A percentile compares a stretch with the other conserved stretches of the same genome.
Conservation (phyloP, 345 rosid species). For the Limnanthes douglasii region DNA sequence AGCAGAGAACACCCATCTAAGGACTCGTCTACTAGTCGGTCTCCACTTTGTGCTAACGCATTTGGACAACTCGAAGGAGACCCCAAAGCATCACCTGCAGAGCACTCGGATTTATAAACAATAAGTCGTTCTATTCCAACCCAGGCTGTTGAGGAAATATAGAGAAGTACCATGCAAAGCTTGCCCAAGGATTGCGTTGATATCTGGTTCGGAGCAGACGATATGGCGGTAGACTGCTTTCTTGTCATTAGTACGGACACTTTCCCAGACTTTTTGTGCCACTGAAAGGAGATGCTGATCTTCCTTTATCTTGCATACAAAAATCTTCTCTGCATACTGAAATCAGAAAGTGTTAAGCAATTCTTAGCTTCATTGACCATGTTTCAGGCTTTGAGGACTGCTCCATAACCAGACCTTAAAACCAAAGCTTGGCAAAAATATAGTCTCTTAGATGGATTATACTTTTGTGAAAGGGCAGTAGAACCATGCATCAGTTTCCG, state of each 20-base stretch:
- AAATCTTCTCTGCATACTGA: slow-evolving; percentile 54
- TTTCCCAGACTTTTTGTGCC: slow-evolving; percentile 43
- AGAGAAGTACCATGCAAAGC: slow-evolving; percentile 26
- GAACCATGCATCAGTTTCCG: too few species aligned
- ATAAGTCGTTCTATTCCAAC: too few species aligned
- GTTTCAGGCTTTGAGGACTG: too few species aligned
- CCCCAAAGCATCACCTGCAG: slow-evolving; percentile 24
- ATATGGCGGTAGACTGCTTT: slow-evolving; percentile 55
- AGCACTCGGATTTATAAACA: slow-evolving; percentile 16
- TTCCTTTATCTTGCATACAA: slow-evolving; percentile 33
- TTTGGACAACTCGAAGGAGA: slow-evolving; percentile 15
- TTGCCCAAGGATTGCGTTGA: slow-evolving; percentile 42
- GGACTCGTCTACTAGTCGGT: slow-evolving; percentile 21
- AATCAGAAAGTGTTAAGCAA: slow-evolving; percentile 7
- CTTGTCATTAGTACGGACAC: slow-evolving; percentile 50
- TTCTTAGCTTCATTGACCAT: too few species aligned
- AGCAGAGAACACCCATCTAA: slow-evolving; percentile 48
- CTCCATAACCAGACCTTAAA: too few species aligned
- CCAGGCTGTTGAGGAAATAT: slow-evolving; percentile 18
- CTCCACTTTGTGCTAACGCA: slow-evolving; percentile 14
- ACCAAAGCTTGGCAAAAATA: too few species aligned
- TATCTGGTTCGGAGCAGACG: slow-evolving; percentile 43
- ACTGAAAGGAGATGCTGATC: slow-evolving; percentile 21
- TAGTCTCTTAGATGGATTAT: background rate
- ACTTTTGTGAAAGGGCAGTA: background rate